These are phyloP conservation scores for Trichoderma sp. DNA, from an alignment of 2,329 filamentous ascomycete species.

Conservation along the genomic window DNA sequence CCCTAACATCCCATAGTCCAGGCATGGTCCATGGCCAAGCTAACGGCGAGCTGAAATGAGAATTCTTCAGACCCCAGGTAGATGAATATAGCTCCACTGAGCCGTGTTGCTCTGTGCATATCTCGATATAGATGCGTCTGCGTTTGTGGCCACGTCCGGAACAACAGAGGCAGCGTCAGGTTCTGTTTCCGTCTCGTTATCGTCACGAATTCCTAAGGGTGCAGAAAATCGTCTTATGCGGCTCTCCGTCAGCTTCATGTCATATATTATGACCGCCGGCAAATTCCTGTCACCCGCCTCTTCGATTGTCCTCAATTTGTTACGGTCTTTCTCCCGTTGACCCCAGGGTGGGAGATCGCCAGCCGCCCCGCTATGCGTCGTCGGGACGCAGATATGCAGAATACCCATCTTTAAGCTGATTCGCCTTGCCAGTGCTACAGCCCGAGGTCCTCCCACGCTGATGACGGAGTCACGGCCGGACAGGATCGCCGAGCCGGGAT, in stretches of 20 bases:
- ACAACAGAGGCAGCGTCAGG: conserved; percentile 12
- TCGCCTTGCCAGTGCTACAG: conserved; percentile 56
- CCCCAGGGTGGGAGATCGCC: conserved; percentile 19
- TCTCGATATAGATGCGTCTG: conserved; percentile 4
- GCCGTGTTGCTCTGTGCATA: conserved; percentile 27
- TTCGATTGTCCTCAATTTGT: not conserved
- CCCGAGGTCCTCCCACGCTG: conserved; percentile 61
- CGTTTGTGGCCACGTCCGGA: conserved; percentile 10
- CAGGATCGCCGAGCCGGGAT: conserved; percentile 30
- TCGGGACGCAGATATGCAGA: conserved; percentile 58
- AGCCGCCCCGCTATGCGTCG: conserved; percentile 59
- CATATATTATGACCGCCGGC: conserved; percentile 38
- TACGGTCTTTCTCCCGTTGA: not conserved
- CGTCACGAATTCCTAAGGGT: conserved; percentile 23
- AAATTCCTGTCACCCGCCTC: conserved; percentile 2
- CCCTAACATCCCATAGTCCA: not conserved
- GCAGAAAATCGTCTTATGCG: conserved; percentile 29
- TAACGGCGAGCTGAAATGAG: not conserved
- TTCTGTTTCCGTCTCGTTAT: not conserved
- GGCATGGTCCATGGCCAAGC: not conserved
- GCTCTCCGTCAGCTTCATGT: conserved; percentile 35
- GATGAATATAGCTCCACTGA: conserved; percentile 37
- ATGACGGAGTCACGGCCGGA: conserved; percentile 52
- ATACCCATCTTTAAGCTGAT: conserved; percentile 51
- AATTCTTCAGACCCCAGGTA: conserved; percentile 35